Conservation (phyloP, 768 basidiomycete genomes). For the Podaxis carcinomalis region DNA sequence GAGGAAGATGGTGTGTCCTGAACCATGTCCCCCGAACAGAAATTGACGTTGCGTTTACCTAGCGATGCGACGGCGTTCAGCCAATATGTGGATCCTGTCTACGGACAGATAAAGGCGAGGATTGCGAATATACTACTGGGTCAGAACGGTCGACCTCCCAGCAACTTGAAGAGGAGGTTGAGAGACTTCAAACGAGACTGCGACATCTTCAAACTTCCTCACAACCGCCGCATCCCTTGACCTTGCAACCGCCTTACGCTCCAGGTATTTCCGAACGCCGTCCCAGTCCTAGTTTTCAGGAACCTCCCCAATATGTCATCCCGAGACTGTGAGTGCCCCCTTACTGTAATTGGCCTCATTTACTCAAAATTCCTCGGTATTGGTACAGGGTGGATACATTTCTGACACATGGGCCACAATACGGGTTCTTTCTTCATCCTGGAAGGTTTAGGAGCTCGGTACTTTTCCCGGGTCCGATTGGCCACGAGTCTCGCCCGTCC, state of each 20-base stretch:
- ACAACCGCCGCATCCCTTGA: conserved; percentile 18
- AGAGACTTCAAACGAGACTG: conserved; percentile 42
- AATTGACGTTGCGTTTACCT: neutral
- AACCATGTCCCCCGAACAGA: neutral
- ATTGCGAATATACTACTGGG: conserved; percentile 55
- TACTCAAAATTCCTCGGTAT: conserved; percentile 3
- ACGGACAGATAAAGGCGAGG: conserved; percentile 41
- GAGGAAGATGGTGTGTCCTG: conserved; percentile 8
- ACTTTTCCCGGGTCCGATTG: conserved; percentile 24
- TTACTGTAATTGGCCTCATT: neutral
- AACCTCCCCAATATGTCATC: conserved; percentile 27
- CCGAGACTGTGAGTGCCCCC: conserved; percentile 25
- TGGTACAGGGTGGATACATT: conserved; percentile 33
- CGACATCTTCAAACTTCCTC: conserved; percentile 34
- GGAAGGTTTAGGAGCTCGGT: conserved; percentile 39
- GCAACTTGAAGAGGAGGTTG: conserved; percentile 47
- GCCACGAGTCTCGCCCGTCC: conserved; percentile 31
- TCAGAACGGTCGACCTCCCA: conserved; percentile 43
- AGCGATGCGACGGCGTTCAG: conserved; percentile 54
- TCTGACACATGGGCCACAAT: conserved; percentile 41
- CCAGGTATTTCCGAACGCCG: neutral
- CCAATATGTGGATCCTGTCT: conserved; percentile 52
- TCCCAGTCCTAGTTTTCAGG: conserved; percentile 15
- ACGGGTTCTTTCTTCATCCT: conserved; percentile 56
- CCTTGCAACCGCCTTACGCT: conserved; percentile 34